Base-by-base conservation (phyloP, 2,329 filamentous ascomycete genomes). In the Paramyrothecium sp. region DNA sequence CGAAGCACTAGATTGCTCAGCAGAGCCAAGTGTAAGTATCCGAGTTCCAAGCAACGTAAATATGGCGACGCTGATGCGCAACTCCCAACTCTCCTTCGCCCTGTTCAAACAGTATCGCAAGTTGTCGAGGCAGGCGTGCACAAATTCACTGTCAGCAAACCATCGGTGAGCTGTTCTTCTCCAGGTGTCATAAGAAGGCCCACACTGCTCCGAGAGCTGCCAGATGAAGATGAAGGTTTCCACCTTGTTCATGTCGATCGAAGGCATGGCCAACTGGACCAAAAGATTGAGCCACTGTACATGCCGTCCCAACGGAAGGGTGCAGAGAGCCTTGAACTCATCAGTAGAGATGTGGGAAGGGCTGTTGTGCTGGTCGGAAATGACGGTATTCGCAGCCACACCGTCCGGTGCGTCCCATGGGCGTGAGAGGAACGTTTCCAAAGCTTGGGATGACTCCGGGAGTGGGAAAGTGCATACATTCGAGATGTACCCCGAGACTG, bases 241-340 rank as follows among this genome's bases (percentile, higher is more conserved):
- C 1, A 70, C 57, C 47, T 80, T 79, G 12, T 78, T 80, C 38
- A 85, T 79, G 49, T 84, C 78, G 0, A 89, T 54, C 1, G 71
- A 71, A 0, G 80, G 77, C 1, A 73, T 69, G 0, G 70, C 67
- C 3, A 89, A 66, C 61, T 87, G 79, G 1, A 73, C 63, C 0
- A 85, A 64, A 3, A 89, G 78, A 54, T 86, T 88, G 10, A 73
- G 63, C 80, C 84, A 88, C 53, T 84, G 81, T 10, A 86, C 67
- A 1, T 67, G 63, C 19, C 73, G 57, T 0, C 84, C 84, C 2
- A 79, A 64, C 0, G 80, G 75, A 3, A 88, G 60, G 0, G 76
- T 65, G 0, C 75, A 73, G n/a, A 87, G 76, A 0, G 77, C 71
- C 55, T 81, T 79, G 63, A 78, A 87, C 55, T 89, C 84, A 1